Conservation (phyloP, 2,329 filamentous ascomycete genomes). For the Verticillium dahliae region DNA sequence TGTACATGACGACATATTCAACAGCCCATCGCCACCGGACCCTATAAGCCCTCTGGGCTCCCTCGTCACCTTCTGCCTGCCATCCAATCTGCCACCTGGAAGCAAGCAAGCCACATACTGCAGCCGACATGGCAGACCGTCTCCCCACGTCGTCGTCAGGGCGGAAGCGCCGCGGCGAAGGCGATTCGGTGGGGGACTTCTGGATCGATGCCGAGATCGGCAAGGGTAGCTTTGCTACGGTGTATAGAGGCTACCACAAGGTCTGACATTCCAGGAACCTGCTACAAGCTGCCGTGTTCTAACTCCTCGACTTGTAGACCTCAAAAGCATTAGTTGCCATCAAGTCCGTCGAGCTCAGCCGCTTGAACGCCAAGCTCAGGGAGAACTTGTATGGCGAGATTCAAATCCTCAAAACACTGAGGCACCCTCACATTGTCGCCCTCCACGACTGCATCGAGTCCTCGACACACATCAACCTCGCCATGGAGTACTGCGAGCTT, state of each 20-base stretch:
- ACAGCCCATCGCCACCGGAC: constrained; percentile 24
- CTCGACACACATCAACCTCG: constrained; percentile 81
- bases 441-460: constrained; percentile 92
- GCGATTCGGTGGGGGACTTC: constrained; percentile 63
- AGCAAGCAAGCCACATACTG: constrained; percentile 15
- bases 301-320: constrained; percentile 42
- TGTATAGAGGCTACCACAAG: constrained; percentile 81
- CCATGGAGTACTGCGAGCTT: constrained; percentile 98
- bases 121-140: constrained; percentile 30
- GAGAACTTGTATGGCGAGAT: constrained; percentile 96
- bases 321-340: constrained; percentile 81
- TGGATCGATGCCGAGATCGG: constrained; percentile 84
- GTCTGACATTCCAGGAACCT: constrained; percentile 43
- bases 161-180: constrained; percentile 24
- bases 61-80: constrained; percentile 8
- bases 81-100: constrained; percentile 25
- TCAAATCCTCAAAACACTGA: constrained; percentile 84
- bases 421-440: constrained; percentile 94
- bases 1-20: constrained; percentile 3
- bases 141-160: constrained; percentile 28
- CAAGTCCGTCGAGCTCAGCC: constrained; percentile 88
- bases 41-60: constrained; percentile 9
- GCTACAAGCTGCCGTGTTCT: constrained; percentile 1
- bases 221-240: constrained; percentile 94
- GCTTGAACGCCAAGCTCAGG: constrained; percentile 91